A percentile compares a stretch with the other conserved stretches of the same genome.
Evolutionary conservation across 495 filamentous ascomycete species (phyloP).

Genomic region (Schizothecium vesticola): DNA sequence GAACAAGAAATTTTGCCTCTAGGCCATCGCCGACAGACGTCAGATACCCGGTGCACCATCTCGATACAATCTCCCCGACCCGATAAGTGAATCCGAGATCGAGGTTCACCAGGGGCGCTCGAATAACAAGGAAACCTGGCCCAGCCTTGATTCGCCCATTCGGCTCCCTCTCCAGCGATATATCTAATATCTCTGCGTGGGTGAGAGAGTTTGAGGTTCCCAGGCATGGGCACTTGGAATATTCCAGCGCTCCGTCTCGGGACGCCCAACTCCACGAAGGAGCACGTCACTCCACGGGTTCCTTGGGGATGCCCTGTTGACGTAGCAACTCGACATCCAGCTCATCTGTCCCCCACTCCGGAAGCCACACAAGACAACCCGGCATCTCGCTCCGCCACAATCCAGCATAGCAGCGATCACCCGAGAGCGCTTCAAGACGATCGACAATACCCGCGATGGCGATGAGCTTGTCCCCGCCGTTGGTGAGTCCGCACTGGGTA

Average conservation of each 20-base stretch:
- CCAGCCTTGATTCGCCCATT: neutral
- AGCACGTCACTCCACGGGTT: neutral
- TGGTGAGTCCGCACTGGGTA: neutral
- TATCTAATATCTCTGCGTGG: neutral
- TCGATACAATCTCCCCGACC: neutral
- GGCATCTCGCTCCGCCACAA: conserved; percentile 2
- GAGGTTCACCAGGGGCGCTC: neutral
- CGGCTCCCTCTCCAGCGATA: neutral
- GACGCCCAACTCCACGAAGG: conserved; percentile 1
- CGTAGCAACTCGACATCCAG: neutral
- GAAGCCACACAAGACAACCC: neutral
- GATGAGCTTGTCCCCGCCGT: neutral
- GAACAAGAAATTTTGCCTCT: too few relatives aligned
- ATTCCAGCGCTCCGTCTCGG: neutral
- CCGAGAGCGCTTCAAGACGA: neutral
- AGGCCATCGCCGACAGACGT: too few relatives aligned
- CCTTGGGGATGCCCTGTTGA: neutral
- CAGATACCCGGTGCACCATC: neutral
- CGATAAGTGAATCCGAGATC: neutral
- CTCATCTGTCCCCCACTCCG: neutral
- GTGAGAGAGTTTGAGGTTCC: neutral
- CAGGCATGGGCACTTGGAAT: neutral
- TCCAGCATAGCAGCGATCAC: neutral
- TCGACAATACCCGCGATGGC: neutral
- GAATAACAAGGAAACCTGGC: neutral